Conservation (phyloP, 2,329 filamentous ascomycete species). For the Paraphaeosphaeria minitans region DNA sequence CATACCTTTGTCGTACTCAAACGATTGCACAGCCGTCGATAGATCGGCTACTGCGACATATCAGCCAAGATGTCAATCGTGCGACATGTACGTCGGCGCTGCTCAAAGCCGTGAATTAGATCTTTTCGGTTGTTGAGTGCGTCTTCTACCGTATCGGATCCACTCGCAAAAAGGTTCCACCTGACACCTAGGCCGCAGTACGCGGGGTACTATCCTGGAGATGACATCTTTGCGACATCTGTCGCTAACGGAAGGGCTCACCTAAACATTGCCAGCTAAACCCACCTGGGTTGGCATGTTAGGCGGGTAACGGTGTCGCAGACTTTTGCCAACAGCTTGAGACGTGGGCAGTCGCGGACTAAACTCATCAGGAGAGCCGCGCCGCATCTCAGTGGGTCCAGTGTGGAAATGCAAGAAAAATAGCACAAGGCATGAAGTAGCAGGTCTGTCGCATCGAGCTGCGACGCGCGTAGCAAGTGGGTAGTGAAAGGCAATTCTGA, state of each 20-base stretch:
- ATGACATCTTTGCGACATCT: background rate
- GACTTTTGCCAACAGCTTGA: background rate
- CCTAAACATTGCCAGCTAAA: background rate
- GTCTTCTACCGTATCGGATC: constrained; percentile 8
- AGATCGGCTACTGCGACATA: background rate
- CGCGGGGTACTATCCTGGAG: constrained; percentile 16
- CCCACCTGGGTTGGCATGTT: too few relatives aligned
- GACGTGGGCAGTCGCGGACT: background rate
- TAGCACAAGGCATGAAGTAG: background rate
- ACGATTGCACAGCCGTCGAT: background rate
- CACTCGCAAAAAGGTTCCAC: constrained; percentile 7
- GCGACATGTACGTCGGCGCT: background rate
- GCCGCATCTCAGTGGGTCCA: background rate
- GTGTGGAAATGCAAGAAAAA: background rate
- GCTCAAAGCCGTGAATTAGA: constrained; percentile 1
- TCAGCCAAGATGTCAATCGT: background rate
- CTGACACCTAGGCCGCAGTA: constrained; percentile 12
- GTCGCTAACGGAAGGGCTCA: background rate
- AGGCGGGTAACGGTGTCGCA: too few relatives aligned
- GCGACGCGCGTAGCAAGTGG: background rate
- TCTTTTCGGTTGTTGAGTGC: constrained; percentile 13
- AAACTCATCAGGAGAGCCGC: background rate
- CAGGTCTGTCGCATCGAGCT: background rate
- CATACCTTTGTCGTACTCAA: background rate
- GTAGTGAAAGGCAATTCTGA: background rate